Base-by-base conservation (phyloP, 352 stramenopile species). In the Globisporangium lucens region DNA sequence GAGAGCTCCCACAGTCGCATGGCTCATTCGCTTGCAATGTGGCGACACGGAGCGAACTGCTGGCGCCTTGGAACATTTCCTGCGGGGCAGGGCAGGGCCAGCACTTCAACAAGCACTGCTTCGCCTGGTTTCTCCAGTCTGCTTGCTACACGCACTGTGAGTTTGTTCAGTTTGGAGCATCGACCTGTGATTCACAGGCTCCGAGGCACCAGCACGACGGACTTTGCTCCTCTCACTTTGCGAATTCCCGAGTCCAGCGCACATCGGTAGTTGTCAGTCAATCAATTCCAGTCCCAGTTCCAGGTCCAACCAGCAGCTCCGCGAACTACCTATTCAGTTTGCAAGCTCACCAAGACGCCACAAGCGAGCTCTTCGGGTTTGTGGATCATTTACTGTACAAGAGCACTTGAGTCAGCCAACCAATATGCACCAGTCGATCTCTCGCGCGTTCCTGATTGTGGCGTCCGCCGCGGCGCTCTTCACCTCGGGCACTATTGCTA, bases 381-480 rank as follows among this genome's bases (percentile, higher is more conserved):
- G 47, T 55, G 47, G 47, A 55, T 55, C 47, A 55, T 27, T 55
- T 55, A 29, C 47, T 29, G 47, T 20, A 55, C 47, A 55, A 27
- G 47, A 10, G 20, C 41, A 49, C 41, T 17, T 49, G 41, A 20
- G 41, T 49, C 41, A 49, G 41, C 15, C 17, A 27, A 20, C 9
- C 55, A 29, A 55, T 15, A 60, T 60, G 55, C 55, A 46, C 8
- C 55, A 60, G 27, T 60, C 55, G 29, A 60, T 60, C 55, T 43
- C 55, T 10, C 55, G 55, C 29, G 17, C 33, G 55, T 6, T 60
- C 17, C 13, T 60, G 17, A n/a, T 46, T 17, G 60, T 65, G 27
- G 38, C 17, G 4, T n/a, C 29, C n/a, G 27, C 41, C 27, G 27
- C 33, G 61, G 22, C 43, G 49, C 46, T 66, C 35, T n/a, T 66